Conservation (phyloP, 2,329 filamentous ascomycete species). For the Calonectria honghensis region DNA sequence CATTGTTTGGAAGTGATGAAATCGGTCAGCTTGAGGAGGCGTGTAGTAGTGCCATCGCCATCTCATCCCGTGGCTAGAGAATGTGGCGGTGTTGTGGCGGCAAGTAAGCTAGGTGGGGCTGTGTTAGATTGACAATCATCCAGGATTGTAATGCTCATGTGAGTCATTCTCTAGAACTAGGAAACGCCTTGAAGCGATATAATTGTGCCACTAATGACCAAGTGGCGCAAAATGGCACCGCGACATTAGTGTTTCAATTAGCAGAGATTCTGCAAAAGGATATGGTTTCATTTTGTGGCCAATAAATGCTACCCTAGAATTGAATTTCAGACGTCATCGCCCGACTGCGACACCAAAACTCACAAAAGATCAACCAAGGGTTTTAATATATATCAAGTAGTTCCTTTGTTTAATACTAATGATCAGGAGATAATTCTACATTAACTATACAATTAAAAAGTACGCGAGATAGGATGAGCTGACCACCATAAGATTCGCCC, state of each 20-base stretch:
- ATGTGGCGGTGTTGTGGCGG: background rate
- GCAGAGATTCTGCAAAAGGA: too few species aligned
- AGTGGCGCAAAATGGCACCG: too few species aligned
- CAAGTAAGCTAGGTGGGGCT: background rate
- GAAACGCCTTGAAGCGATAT: too few species aligned
- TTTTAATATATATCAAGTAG: background rate
- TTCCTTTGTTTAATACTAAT: background rate
- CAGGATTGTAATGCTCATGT: too few species aligned
- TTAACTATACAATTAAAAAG: background rate
- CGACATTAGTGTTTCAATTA: too few species aligned
- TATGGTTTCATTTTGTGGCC: too few species aligned
- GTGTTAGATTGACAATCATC: too few species aligned
- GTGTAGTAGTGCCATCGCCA: background rate
- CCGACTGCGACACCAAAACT: background rate
- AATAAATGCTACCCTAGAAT: background rate
- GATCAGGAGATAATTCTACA: background rate
- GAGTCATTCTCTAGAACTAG: too few species aligned
- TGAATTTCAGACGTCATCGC: too few species aligned
- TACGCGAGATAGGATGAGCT: too few species aligned
- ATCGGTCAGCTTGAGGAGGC: background rate
- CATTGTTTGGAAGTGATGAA: background rate
- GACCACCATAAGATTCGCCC: too few species aligned
- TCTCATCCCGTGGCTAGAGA: background rate
- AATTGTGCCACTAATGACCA: too few species aligned
- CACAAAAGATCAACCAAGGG: background rate